These are phyloP conservation scores for Naganishia vaughanmartiniae DNA, from an alignment of 768 basidiomycete genomes.

Conservation along the genomic window DNA sequence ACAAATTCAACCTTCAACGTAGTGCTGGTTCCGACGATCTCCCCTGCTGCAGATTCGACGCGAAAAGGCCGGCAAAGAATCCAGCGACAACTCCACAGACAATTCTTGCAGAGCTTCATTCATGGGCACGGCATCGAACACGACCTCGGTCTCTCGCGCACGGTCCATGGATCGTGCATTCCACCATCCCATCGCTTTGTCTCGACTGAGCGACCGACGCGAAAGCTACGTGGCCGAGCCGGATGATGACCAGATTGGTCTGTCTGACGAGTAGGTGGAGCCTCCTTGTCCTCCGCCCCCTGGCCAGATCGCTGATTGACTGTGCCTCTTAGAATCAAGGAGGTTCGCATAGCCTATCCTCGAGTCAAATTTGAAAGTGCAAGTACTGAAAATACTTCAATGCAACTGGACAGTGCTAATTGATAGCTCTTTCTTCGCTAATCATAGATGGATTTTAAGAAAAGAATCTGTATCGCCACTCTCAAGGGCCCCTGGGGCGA, in stretches of 20 bases:
- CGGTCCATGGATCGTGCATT: conserved; percentile 21
- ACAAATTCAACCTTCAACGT: not conserved
- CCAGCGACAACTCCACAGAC: conserved; percentile 23
- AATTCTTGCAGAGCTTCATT: conserved; percentile 22
- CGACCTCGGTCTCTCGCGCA: conserved; percentile 22
- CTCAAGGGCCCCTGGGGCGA: conserved; percentile 91
- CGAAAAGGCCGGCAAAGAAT: conserved; percentile 32
- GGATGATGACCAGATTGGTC: conserved; percentile 26
- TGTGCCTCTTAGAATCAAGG: conserved; percentile 31
- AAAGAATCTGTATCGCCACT: conserved; percentile 76
- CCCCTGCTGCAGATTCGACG: conserved; percentile 28
- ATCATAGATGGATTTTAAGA: conserved; percentile 53
- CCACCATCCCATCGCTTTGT: conserved; percentile 13
- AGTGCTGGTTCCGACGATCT: conserved; percentile 35
- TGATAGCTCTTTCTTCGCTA: not conserved
- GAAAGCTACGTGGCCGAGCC: conserved; percentile 10
- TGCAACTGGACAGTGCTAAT: not conserved
- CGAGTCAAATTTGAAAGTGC: conserved; percentile 80
- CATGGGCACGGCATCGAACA: conserved; percentile 13
- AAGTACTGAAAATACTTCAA: not conserved
- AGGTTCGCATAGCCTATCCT: conserved; percentile 67
- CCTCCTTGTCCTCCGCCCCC: too few species aligned
- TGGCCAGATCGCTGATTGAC: not conserved
- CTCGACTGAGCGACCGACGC: conserved; percentile 14
- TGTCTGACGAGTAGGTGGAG: conserved; percentile 33